These are phyloP conservation scores for Prunus mume DNA, from an alignment of 306 rosid species.

Conservation along the genomic window DNA sequence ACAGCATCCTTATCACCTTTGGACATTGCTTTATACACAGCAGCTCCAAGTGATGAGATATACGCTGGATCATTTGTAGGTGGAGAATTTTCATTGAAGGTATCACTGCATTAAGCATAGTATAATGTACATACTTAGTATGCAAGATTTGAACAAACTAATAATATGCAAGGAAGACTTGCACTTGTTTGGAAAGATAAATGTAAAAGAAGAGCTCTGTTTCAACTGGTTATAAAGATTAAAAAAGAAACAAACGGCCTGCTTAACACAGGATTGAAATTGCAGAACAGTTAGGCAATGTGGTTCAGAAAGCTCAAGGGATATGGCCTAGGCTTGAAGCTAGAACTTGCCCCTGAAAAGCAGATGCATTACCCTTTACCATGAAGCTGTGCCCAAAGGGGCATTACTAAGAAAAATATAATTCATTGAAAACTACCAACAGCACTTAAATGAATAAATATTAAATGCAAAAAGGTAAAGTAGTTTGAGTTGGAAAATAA, in stretches of 20 bases:
- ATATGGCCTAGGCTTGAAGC: background rate
- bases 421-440: background rate
- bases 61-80: constrained; percentile 74
- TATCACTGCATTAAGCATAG: constrained; percentile 61
- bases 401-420: background rate
- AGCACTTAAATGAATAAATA: background rate
- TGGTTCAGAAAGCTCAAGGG: background rate
- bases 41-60: constrained; percentile 83
- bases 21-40: constrained; percentile 88
- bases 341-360: background rate
- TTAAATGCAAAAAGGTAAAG: background rate
- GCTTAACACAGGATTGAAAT: background rate
- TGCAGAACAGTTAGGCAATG: background rate
- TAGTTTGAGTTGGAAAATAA: background rate
- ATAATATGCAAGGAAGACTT: background rate
- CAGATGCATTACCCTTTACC: background rate
- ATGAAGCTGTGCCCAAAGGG: background rate
- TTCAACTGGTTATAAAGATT: background rate
- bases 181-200: background rate
- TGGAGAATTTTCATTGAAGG: constrained; percentile 92
- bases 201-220: background rate
- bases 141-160: constrained; percentile 14
- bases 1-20: constrained; percentile 87
- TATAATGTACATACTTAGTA: constrained; percentile 6
- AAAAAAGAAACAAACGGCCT: background rate